phyloP scores from a whole-genome alignment of 768 basidiomycete genomes.

The Leccinum imitatum region DNA sequence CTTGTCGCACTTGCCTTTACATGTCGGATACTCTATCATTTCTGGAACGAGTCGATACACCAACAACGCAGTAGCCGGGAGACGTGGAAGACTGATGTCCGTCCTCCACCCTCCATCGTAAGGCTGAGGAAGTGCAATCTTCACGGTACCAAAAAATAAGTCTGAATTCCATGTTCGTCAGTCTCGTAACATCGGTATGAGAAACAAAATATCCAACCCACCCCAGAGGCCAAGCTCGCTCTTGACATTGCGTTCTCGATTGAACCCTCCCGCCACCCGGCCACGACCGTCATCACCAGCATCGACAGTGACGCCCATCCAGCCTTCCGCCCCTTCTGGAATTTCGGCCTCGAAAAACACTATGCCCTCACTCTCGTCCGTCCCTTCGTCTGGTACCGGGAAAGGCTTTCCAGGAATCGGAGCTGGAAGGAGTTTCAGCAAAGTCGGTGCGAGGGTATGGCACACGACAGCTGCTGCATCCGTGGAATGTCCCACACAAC shows the following conservation, averaged over 20 bases:
- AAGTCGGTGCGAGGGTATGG: slow-evolving; percentile 40
- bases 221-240: slow-evolving; percentile 41
- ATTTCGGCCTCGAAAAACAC: slow-evolving; percentile 60
- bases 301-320: slow-evolving; percentile 56
- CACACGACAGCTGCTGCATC: slow-evolving; percentile 35
- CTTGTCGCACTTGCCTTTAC: slow-evolving; percentile 27
- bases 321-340: slow-evolving; percentile 27
- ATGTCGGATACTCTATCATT: slow-evolving; percentile 19
- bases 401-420: slow-evolving; percentile 54
- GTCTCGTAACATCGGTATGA: slow-evolving; percentile 4
- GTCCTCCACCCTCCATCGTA: slow-evolving; percentile 38
- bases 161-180: slow-evolving; percentile 32
- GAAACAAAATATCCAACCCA: slow-evolving; percentile 27
- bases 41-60: slow-evolving; percentile 57
- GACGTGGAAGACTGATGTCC: slow-evolving; percentile 49
- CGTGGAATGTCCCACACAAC: slow-evolving; percentile 37
- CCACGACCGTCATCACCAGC: slow-evolving; percentile 50
- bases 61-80: slow-evolving; percentile 60
- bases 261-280: slow-evolving; percentile 62
- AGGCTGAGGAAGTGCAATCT: slow-evolving; percentile 34
- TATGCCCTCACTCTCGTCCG: slow-evolving; percentile 73
- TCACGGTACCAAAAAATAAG: slow-evolving; percentile 35
- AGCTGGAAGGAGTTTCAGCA: slow-evolving; percentile 63
- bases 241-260: slow-evolving; percentile 32
- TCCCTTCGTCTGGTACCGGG: slow-evolving; percentile 65